Evolutionary conservation across 164 flowering plant species (phyloP).

Genomic region (Umbilicus rupestris): DNA sequence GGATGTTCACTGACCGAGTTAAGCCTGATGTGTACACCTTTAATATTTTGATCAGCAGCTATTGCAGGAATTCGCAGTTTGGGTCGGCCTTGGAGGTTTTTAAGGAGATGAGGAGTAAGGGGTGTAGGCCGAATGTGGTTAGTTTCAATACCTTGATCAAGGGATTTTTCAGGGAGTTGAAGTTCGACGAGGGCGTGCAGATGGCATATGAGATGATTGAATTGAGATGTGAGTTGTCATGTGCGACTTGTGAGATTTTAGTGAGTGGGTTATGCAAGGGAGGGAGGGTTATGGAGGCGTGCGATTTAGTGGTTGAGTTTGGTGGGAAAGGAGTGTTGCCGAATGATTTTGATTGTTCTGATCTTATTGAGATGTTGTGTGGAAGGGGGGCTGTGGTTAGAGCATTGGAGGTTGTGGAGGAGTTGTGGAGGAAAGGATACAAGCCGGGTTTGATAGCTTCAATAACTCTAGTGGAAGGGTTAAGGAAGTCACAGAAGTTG

Average conservation of each 20-base stretch:
- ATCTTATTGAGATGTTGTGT: constrained; percentile 52
- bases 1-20: constrained; percentile 55
- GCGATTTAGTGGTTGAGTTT: constrained; percentile 51
- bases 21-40: constrained; percentile 74
- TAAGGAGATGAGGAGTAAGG: constrained; percentile 61
- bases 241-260: constrained; percentile 72
- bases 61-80: constrained; percentile 47
- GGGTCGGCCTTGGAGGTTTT: constrained; percentile 57
- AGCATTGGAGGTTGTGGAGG: constrained; percentile 47
- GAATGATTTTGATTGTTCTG: constrained; percentile 41
- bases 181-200: constrained; percentile 55
- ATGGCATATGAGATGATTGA: constrained; percentile 88
- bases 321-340: constrained; percentile 52
- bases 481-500: constrained; percentile 30
- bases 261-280: constrained; percentile 60
- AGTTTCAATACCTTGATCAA: constrained; percentile 76
- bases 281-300: constrained; percentile 37
- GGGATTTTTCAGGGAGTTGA: constrained; percentile 54
- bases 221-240: constrained; percentile 55
- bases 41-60: constrained; percentile 63
- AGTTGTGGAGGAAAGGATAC: constrained; percentile 48
- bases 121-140: constrained; percentile 76
- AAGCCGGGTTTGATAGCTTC: constrained; percentile 49
- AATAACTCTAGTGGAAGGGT: constrained; percentile 59
- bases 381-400: constrained; percentile 22